These are phyloP conservation scores for Colletotrichum brevisporum DNA, from an alignment of 2,329 filamentous ascomycete species.

Conservation along the genomic window DNA sequence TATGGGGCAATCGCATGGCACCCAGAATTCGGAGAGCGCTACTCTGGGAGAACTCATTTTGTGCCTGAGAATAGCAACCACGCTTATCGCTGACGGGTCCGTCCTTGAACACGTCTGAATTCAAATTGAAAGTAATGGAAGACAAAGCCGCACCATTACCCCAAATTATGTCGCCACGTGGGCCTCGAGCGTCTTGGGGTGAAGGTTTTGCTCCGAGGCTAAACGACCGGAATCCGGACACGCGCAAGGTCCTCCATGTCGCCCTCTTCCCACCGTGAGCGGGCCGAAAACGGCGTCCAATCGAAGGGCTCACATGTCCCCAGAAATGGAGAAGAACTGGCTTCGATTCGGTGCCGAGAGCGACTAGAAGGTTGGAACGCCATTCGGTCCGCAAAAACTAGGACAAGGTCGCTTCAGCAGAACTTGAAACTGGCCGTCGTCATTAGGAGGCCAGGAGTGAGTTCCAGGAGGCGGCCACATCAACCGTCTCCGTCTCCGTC, in stretches of 20 bases:
- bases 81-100: background rate
- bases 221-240: slow-evolving; percentile 5
- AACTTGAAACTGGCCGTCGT: slow-evolving; percentile 26
- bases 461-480: slow-evolving; percentile 11
- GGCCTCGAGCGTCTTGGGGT: slow-evolving; percentile 1
- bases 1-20: slow-evolving; percentile 15
- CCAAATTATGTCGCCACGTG: slow-evolving; percentile 18
- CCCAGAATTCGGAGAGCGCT: slow-evolving; percentile 21
- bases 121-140: background rate
- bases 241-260: slow-evolving; percentile 25
- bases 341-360: slow-evolving; percentile 15
- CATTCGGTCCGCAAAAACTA: slow-evolving; percentile 21
- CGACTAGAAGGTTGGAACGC: slow-evolving; percentile 26
- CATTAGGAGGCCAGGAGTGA: slow-evolving; percentile 3
- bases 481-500: background rate
- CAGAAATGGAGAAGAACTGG: background rate
- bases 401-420: slow-evolving; percentile 6
- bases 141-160: too few species aligned
- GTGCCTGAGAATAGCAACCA: slow-evolving; percentile 19
- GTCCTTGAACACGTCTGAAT: slow-evolving; percentile 9
- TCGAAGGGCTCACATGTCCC: background rate
- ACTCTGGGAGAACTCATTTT: slow-evolving; percentile 2
- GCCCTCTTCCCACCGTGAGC: background rate
- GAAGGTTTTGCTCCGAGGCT: slow-evolving; percentile 15
- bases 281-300: slow-evolving; percentile 3